Evolutionary conservation across 768 basidiomycete species (phyloP).

Genomic region (Lactifluus piperatus): DNA sequence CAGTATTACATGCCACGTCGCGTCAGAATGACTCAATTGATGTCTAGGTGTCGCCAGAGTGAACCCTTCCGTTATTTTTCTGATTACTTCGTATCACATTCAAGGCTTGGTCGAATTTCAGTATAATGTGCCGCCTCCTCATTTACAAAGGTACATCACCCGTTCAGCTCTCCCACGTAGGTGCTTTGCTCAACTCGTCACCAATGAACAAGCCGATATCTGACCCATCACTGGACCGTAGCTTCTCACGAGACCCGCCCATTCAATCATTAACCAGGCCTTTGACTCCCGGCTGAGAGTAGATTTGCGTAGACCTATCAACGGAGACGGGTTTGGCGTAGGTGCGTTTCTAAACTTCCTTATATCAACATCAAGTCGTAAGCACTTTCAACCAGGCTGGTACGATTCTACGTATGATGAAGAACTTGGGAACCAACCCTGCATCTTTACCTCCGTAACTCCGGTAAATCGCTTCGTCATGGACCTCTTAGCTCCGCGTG

Average conservation of each 20-base stretch:
- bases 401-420: conserved; percentile 82
- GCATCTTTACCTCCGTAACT: conserved; percentile 92
- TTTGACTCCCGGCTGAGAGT: conserved; percentile 87
- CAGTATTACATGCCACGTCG: neutral
- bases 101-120: neutral
- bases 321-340: conserved; percentile 94
- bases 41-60: neutral
- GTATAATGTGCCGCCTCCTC: conserved; percentile 75
- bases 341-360: conserved; percentile 38
- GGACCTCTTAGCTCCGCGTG: neutral
- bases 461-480: conserved; percentile 50
- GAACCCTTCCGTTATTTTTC: neutral
- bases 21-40: neutral
- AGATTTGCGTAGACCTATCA: conserved; percentile 77
- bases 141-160: conserved; percentile 95
- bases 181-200: neutral
- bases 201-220: neutral
- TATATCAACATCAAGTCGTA: neutral
- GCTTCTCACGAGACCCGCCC: conserved; percentile 89
- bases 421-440: conserved; percentile 80
- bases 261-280: conserved; percentile 96
- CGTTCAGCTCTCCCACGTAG: conserved; percentile 80
- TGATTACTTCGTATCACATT: neutral
- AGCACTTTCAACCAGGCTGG: conserved; percentile 54
- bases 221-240: conserved; percentile 24